A percentile compares a stretch with the other conserved stretches of the same genome.
Conservation (phyloP, 192 early-diverging fungal species). For the Podila epicladia region DNA sequence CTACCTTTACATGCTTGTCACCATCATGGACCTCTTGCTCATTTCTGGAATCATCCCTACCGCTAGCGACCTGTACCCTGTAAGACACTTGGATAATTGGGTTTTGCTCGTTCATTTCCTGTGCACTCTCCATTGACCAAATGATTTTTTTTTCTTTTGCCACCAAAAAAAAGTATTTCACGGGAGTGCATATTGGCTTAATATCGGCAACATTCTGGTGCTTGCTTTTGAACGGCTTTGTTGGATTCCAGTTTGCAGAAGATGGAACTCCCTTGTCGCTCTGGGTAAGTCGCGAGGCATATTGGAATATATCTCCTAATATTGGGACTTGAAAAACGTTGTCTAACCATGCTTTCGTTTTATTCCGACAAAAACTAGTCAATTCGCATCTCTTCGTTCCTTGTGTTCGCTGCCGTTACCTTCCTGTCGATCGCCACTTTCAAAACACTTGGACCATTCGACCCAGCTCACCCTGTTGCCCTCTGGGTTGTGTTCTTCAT, state of each 20-base stretch:
- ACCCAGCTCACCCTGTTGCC: slow-evolving; percentile 67
- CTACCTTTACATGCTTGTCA: slow-evolving; percentile 91
- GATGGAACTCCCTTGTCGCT: slow-evolving; percentile 94
- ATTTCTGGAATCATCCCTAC: slow-evolving; percentile 94
- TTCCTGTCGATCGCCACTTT: slow-evolving; percentile 90
- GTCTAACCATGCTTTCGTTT: background rate
- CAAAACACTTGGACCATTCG: slow-evolving; percentile 69
- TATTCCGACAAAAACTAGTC: slow-evolving; percentile 53
- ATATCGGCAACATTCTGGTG: slow-evolving; percentile 92
- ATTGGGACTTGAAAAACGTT: background rate
- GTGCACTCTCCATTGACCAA: background rate
- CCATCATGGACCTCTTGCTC: slow-evolving; percentile 89
- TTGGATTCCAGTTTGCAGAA: slow-evolving; percentile 97
- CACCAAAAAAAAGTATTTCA: slow-evolving; percentile 69
- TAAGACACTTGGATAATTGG: slow-evolving; percentile 28
- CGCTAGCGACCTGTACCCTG: slow-evolving; percentile 75
- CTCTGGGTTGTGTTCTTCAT: slow-evolving; percentile 92
- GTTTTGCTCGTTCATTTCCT: slow-evolving; percentile 7
- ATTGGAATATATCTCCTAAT: background rate
- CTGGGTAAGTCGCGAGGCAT: slow-evolving; percentile 64
- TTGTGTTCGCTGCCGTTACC: slow-evolving; percentile 82
- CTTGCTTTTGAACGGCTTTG: slow-evolving; percentile 93
- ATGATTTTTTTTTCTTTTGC: no score
- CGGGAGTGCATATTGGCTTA: slow-evolving; percentile 82
- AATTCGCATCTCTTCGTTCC: slow-evolving; percentile 84